These are phyloP conservation scores for Xylaria longipes DNA, from an alignment of 495 filamentous ascomycete genomes.

Conservation along the genomic window DNA sequence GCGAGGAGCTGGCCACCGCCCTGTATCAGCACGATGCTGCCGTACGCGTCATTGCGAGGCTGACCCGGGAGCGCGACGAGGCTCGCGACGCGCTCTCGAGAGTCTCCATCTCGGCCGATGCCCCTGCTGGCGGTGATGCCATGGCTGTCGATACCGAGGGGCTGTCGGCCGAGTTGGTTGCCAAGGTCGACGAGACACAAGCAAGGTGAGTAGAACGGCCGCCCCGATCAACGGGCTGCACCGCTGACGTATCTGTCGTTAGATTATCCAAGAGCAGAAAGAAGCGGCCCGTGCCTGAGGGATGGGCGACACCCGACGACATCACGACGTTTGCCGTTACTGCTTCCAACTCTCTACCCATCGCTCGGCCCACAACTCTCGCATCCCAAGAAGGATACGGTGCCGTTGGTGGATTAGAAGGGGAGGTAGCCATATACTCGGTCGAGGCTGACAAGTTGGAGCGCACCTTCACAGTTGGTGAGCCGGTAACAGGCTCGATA, in stretches of 20 bases:
- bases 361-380: constrained; percentile 65
- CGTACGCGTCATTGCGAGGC: constrained; percentile 85
- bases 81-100: constrained; percentile 90
- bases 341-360: constrained; percentile 68
- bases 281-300: constrained; percentile 84
- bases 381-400: constrained; percentile 74
- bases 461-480: constrained; percentile 67
- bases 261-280: constrained; percentile 85
- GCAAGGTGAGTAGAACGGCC: constrained; percentile 63
- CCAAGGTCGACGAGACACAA: constrained; percentile 79
- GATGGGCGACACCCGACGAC: constrained; percentile 79
- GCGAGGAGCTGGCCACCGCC: constrained; percentile 91
- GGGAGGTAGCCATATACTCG: constrained; percentile 80
- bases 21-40: constrained; percentile 97
- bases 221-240: background rate
- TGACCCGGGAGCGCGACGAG: constrained; percentile 90
- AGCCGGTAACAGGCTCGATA: constrained; percentile 75
- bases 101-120: constrained; percentile 71
- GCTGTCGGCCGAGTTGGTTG: constrained; percentile 73
- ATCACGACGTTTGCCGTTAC: constrained; percentile 70
- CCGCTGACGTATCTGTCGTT: constrained; percentile 26
- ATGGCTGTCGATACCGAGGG: constrained; percentile 87
- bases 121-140: constrained; percentile 68
- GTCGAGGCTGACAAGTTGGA: constrained; percentile 72
- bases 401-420: constrained; percentile 81